Percentiles rank a stretch among this genome's conserved stretches.
These are phyloP conservation scores for Alternaria arborescens DNA, from an alignment of 2,329 filamentous ascomycete genomes.

Conservation along the genomic window DNA sequence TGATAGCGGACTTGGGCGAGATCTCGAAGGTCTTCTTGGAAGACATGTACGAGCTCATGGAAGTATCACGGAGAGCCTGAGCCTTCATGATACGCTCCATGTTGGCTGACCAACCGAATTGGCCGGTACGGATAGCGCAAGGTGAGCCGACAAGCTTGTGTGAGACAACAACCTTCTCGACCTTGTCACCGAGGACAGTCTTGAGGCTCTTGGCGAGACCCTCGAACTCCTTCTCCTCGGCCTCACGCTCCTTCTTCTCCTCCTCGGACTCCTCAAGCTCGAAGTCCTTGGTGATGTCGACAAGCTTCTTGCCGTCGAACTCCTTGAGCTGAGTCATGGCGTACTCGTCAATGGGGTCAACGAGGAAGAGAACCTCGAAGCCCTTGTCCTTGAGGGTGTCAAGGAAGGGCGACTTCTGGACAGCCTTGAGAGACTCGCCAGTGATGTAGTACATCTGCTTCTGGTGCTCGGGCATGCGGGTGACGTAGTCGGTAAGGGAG, in stretches of 20 bases:
- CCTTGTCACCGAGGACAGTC: constrained; percentile 99
- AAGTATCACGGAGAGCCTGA: constrained; percentile 98
- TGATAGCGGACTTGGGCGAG: constrained; percentile 96
- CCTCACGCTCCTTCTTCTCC: constrained; percentile 96
- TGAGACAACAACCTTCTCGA: constrained; percentile 99
- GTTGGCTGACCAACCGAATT: constrained; percentile 99
- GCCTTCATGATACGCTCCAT: constrained; percentile 99
- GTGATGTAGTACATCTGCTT: constrained; percentile 99
- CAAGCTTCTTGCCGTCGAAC: constrained; percentile 99
- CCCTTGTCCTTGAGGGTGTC: constrained; percentile 98
- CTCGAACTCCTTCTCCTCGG: constrained; percentile 98
- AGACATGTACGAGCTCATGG: constrained; percentile 99
- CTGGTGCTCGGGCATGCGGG: constrained; percentile 99
- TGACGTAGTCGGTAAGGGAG: constrained; percentile 96
- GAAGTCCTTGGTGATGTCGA: constrained; percentile 99
- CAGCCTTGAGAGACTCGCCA: constrained; percentile 98
- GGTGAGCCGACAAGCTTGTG: constrained; percentile 96
- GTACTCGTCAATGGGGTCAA: constrained; percentile 99
- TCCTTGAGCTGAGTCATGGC: constrained; percentile 99
- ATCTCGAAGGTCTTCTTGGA: constrained; percentile 99
- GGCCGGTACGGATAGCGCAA: constrained; percentile 98
- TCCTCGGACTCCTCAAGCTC: constrained; percentile 99
- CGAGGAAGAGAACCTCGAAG: constrained; percentile 99
- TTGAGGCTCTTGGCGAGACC: constrained; percentile 94
- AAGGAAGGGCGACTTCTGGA: constrained; percentile 97